Conservation (phyloP, 202 grass and related monocot genomes). For the Zizania palustris region DNA sequence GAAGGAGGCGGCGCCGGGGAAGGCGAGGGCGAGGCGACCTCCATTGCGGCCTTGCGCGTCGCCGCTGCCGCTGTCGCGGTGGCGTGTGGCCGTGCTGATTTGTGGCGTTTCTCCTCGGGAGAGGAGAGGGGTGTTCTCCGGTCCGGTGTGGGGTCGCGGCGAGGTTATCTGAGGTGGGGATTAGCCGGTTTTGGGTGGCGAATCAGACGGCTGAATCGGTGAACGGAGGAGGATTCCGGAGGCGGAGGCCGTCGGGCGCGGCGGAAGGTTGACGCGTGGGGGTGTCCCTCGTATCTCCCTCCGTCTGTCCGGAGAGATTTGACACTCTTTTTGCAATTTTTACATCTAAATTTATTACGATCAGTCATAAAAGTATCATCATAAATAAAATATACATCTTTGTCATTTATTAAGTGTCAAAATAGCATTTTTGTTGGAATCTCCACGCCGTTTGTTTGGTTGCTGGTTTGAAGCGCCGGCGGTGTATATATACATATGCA, state of each 20-base stretch:
- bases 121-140: no score
- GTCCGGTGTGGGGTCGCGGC: slow-evolving; percentile 29
- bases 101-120: neutral
- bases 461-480: neutral
- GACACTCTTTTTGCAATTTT: no score
- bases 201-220: no score
- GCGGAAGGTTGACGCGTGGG: slow-evolving; percentile 36
- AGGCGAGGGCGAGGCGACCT: slow-evolving; percentile 17
- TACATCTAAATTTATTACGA: no score
- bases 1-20: neutral
- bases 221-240: no score
- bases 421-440: no score
- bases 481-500: no score
- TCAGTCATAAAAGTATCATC: no score
- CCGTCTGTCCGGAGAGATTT: no score
- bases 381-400: no score
- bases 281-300: slow-evolving; percentile 22
- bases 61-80: neutral
- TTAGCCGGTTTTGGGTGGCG: slow-evolving; percentile 34
- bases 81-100: slow-evolving; percentile 20
- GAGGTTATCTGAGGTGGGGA: slow-evolving; percentile 41
- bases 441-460: neutral
- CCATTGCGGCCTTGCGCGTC: slow-evolving; percentile 16
- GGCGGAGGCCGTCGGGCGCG: neutral
- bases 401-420: no score